Percentiles rank a stretch among this genome's conserved stretches.
phyloP scores from a whole-genome alignment of 768 basidiomycete genomes.

The Leccinum olivaceopallidum region DNA sequence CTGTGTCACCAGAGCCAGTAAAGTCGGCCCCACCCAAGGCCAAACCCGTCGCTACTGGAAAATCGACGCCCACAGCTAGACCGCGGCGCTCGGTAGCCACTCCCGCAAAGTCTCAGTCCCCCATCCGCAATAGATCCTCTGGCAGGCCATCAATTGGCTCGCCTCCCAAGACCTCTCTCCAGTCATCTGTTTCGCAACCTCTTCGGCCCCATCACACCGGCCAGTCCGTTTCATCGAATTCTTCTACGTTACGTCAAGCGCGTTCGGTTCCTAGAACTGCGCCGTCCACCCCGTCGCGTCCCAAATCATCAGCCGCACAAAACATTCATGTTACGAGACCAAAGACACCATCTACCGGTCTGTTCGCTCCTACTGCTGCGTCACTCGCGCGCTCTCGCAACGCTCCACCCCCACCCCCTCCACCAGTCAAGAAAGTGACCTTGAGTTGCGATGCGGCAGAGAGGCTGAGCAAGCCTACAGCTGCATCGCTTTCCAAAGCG shows the following conservation, averaged over 20 bases:
- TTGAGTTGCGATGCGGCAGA: constrained; percentile 56
- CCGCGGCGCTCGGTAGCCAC: constrained; percentile 17
- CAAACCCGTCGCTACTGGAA: constrained; percentile 17
- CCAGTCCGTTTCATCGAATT: constrained; percentile 37
- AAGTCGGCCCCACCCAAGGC: constrained; percentile 24
- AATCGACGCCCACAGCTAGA: constrained; percentile 26
- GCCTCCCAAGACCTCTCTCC: constrained; percentile 33
- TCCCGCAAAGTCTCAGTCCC: constrained; percentile 34
- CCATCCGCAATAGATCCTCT: constrained; percentile 19
- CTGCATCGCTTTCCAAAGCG: constrained; percentile 68
- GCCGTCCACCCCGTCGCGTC: constrained; percentile 35
- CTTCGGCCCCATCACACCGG: constrained; percentile 43
- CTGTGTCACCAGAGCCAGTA: constrained; percentile 22
- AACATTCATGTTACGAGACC: constrained; percentile 36
- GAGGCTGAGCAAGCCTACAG: constrained; percentile 80
- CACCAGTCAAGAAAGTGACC: constrained; percentile 54
- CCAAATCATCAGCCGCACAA: constrained; percentile 36
- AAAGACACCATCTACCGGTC: constrained; percentile 64
- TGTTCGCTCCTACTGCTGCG: constrained; percentile 83
- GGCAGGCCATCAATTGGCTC: constrained; percentile 25
- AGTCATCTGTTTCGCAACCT: constrained; percentile 39
- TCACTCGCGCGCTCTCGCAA: constrained; percentile 72
- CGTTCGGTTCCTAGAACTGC: constrained; percentile 30
- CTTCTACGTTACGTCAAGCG: constrained; percentile 29
- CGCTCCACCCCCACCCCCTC: constrained; percentile 45